phyloP scores from a whole-genome alignment of 2,329 filamentous ascomycete genomes.

The Ophiognomonia clavigignenti-juglandacearum region DNA sequence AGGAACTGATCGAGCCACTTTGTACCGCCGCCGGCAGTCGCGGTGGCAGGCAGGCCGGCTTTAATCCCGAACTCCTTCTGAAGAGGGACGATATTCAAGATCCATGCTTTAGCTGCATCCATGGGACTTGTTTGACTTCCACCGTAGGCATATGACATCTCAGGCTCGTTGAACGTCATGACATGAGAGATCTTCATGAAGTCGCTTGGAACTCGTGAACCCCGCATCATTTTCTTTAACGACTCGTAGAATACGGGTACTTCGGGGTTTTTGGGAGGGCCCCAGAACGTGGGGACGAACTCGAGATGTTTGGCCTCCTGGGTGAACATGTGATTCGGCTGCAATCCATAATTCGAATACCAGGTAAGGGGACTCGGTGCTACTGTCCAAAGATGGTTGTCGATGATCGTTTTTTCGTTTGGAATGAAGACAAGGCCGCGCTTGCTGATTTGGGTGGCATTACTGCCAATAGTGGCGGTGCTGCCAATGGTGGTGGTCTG shows the following conservation, averaged over 20 bases:
- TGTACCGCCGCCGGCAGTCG: conserved; percentile 54
- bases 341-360: too few relatives aligned
- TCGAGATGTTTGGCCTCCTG: conserved; percentile 59
- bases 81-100: conserved; percentile 66
- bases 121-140: conserved; percentile 58
- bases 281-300: conserved; percentile 82
- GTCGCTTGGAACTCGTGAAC: too few relatives aligned
- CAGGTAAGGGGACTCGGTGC: too few relatives aligned
- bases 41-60: conserved; percentile 67
- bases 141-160: conserved; percentile 49
- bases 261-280: conserved; percentile 38
- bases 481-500: too few relatives aligned
- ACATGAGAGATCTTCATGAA: conserved; percentile 64
- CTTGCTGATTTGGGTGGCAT: too few relatives aligned
- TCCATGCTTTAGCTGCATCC: conserved; percentile 64
- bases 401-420: too few relatives aligned
- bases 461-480: too few relatives aligned
- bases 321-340: too few relatives aligned
- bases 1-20: conserved; percentile 66
- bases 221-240: conserved; percentile 51
- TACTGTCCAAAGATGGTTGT: too few relatives aligned
- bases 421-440: too few relatives aligned
- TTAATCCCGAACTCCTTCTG: conserved; percentile 58
- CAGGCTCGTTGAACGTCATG: conserved; percentile 77
- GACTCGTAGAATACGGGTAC: conserved; percentile 57